Conservation (phyloP, 352 stramenopile species). For the Phytophthora litchii region DNA sequence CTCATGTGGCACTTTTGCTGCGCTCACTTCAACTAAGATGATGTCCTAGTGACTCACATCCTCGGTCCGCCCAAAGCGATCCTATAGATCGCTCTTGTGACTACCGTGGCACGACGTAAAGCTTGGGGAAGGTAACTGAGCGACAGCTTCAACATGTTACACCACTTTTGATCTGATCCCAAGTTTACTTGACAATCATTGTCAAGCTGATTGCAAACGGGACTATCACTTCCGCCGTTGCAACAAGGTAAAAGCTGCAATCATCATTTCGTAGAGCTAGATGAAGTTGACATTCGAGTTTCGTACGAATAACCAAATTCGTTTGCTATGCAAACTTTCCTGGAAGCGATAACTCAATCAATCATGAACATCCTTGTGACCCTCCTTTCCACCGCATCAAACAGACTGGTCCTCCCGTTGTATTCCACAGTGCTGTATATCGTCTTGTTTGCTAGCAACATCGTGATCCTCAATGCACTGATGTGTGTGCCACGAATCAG, state of each 20-base stretch:
- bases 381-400: background rate
- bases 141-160: constrained; percentile 21
- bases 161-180: constrained; percentile 10
- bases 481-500: background rate
- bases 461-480: background rate
- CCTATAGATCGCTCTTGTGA: constrained; percentile 7
- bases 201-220: background rate
- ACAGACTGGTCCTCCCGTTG: background rate
- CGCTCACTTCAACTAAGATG: constrained; percentile 19
- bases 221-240: constrained; percentile 4
- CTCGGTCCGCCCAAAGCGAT: constrained; percentile 1
- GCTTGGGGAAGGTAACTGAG: constrained; percentile 11
- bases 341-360: background rate
- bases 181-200: background rate
- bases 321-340: background rate
- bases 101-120: constrained; percentile 26
- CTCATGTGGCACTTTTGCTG: constrained; percentile 10
- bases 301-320: no score
- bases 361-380: background rate
- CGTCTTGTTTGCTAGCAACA: no score
- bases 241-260: no score
- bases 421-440: background rate
- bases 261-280: no score
- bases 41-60: constrained; percentile 1
- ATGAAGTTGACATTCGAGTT: no score